Evolutionary conservation across 106 monocot species (phyloP).

Genomic region (Agapanthus africanus): DNA sequence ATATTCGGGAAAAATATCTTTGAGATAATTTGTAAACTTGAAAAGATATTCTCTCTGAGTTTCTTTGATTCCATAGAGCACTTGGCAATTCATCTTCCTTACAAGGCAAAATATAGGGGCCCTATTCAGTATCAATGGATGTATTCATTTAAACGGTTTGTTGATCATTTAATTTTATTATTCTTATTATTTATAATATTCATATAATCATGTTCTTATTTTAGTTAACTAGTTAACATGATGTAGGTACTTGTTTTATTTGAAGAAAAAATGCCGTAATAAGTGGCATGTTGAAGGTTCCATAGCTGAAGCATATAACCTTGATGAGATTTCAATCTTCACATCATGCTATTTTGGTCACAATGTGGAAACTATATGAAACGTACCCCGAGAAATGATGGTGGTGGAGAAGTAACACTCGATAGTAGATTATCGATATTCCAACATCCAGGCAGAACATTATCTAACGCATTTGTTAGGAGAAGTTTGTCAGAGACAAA

Average conservation of each 20-base stretch:
- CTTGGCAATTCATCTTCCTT: neutral
- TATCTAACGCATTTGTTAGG: neutral
- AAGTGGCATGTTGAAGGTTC: neutral
- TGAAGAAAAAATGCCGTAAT: neutral
- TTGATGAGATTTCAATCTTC: neutral
- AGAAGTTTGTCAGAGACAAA: neutral
- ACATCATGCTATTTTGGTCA: neutral
- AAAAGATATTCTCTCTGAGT: neutral
- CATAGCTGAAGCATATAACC: neutral
- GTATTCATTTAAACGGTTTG: neutral
- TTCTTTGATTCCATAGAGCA: neutral
- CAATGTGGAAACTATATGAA: neutral
- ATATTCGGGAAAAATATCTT: neutral
- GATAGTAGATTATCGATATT: neutral
- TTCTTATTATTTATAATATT: neutral
- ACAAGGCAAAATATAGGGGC: neutral
- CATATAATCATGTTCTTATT: neutral
- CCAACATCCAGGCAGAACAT: neutral
- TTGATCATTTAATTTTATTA: neutral
- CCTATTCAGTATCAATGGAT: neutral
- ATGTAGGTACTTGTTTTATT: neutral
- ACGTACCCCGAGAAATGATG: neutral
- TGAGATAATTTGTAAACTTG: neutral
- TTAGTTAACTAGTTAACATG: neutral
- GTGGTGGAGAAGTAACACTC: neutral